These are phyloP conservation scores for Gaultheria prostrata DNA, from an alignment of 148 eudicot genomes.

Conservation along the genomic window DNA sequence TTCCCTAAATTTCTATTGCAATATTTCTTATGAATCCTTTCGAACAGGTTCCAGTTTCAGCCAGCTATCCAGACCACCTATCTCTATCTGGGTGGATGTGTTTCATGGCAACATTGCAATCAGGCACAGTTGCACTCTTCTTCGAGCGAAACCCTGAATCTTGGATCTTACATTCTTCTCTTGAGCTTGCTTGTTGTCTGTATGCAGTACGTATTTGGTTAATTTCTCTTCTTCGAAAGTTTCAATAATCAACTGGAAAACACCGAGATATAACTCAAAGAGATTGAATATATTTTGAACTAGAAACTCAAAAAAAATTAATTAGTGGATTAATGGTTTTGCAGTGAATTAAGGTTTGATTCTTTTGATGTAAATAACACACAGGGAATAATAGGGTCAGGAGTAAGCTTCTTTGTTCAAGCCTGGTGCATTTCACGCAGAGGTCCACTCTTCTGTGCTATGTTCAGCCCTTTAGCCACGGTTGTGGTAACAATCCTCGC, in stretches of 20 bases:
- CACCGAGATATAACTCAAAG: not conserved
- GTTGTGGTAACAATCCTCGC: conserved; percentile 56
- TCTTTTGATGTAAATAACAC: not conserved
- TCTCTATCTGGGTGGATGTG: conserved; percentile 75
- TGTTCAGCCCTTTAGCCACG: conserved; percentile 74
- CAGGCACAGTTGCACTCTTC: conserved; percentile 45
- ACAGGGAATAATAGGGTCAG: conserved; percentile 62
- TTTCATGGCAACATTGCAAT: conserved; percentile 57
- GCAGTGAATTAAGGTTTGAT: not conserved
- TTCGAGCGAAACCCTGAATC: conserved; percentile 38
- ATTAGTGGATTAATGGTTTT: no score
- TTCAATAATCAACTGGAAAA: not conserved
- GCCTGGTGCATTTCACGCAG: conserved; percentile 68
- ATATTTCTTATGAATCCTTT: not conserved
- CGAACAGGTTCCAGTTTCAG: conserved; percentile 51
- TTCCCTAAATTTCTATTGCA: no score
- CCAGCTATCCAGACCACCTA: conserved; percentile 55
- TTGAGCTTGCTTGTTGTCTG: conserved; percentile 43
- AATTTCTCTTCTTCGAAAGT: not conserved
- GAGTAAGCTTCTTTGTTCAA: conserved; percentile 56
- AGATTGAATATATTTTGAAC: no score
- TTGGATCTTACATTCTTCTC: conserved; percentile 58
- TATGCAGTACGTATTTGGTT: conserved; percentile 41
- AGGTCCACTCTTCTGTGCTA: conserved; percentile 74
- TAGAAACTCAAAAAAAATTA: not conserved